Evolutionary conservation across 768 basidiomycete species (phyloP).

Genomic region (Vararia minispora): DNA sequence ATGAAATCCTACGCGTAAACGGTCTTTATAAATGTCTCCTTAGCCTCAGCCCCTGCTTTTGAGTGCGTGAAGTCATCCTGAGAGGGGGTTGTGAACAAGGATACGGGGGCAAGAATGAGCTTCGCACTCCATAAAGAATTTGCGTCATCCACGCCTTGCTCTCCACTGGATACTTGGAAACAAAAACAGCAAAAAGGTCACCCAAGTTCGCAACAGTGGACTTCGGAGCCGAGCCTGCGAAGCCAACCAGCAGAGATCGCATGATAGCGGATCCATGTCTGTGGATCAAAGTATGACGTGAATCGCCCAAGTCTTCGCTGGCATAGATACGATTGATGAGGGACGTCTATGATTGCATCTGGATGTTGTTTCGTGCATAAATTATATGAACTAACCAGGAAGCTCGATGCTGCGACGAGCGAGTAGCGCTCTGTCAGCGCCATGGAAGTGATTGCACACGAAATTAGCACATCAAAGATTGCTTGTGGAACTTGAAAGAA

Average conservation of each 20-base stretch:
- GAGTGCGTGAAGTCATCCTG: conserved; percentile 68
- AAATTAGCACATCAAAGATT: conserved; percentile 55
- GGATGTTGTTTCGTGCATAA: background rate
- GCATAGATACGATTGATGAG: conserved; percentile 58
- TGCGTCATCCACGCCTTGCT: conserved; percentile 63
- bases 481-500: conserved; percentile 57
- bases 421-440: conserved; percentile 78
- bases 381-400: conserved; percentile 46
- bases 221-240: conserved; percentile 77
- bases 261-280: conserved; percentile 58
- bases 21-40: conserved; percentile 66
- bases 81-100: background rate
- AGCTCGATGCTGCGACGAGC: conserved; percentile 69
- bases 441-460: conserved; percentile 56
- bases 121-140: conserved; percentile 51
- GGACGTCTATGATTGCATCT: conserved; percentile 33
- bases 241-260: conserved; percentile 63
- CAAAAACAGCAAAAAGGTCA: conserved; percentile 63
- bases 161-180: conserved; percentile 42
- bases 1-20: conserved; percentile 43
- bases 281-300: conserved; percentile 39
- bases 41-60: conserved; percentile 63
- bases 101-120: background rate
- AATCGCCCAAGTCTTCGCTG: conserved; percentile 46
- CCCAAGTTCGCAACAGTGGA: conserved; percentile 77